These are phyloP conservation scores for Noccaea caerulescens DNA, from an alignment of 345 rosid species.

Conservation along the genomic window DNA sequence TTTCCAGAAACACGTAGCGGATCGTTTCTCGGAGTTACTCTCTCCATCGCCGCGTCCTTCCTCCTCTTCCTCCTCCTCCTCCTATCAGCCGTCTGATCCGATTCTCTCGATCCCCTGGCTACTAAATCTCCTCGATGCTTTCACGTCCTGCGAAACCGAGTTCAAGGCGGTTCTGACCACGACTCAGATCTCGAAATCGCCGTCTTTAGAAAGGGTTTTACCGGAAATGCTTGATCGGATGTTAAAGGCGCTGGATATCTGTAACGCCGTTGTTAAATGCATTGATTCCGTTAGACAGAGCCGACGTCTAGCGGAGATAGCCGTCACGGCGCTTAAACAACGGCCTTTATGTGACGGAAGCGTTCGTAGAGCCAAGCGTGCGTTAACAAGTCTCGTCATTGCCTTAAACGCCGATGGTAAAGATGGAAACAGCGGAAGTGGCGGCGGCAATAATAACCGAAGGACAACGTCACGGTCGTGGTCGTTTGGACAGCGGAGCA, in stretches of 20 bases:
- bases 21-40: constrained; percentile 64
- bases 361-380: constrained; percentile 75
- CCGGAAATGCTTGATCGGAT: constrained; percentile 75
- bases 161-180: constrained; percentile 70
- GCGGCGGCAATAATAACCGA: constrained; percentile 24
- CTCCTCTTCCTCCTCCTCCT: constrained; percentile 1
- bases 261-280: constrained; percentile 73
- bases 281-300: constrained; percentile 71
- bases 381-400: constrained; percentile 52
- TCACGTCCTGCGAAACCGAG: constrained; percentile 88
- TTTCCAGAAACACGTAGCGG: constrained; percentile 72
- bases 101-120: constrained; percentile 83
- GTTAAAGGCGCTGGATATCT: constrained; percentile 77
- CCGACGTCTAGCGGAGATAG: constrained; percentile 70
- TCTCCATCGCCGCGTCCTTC: constrained; percentile 36
- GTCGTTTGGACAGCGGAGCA: constrained; percentile 75
- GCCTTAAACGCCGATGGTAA: constrained; percentile 60
- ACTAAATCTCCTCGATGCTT: constrained; percentile 71
- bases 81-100: constrained; percentile 36
- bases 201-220: constrained; percentile 73
- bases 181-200: constrained; percentile 71
- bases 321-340: constrained; percentile 62
- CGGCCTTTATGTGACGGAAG: constrained; percentile 82
- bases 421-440: constrained; percentile 50
- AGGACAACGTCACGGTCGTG: constrained; percentile 67